Percentiles rank a stretch among this genome's conserved stretches.
These are phyloP conservation scores for Phytophthora citricola DNA, from an alignment of 352 stramenopile genomes.

Conservation along the genomic window DNA sequence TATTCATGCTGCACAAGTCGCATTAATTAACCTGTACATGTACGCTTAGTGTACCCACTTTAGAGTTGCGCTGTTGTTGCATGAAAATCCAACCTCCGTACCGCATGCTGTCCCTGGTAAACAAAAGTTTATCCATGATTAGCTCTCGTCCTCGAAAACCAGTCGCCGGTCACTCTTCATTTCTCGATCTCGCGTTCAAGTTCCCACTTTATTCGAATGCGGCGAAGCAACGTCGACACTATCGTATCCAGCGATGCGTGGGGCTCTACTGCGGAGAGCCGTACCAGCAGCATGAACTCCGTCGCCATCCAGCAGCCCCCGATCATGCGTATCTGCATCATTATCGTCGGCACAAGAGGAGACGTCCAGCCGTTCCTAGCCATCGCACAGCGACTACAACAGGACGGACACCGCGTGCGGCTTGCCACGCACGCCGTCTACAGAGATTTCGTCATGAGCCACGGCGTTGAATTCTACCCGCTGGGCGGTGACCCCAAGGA, in stretches of 20 bases:
- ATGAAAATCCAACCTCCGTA: constrained; percentile 9
- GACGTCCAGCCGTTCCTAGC: constrained; percentile 79
- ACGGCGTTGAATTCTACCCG: constrained; percentile 76
- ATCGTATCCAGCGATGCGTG: not conserved
- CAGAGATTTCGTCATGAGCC: constrained; percentile 71
- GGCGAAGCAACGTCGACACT: constrained; percentile 1
- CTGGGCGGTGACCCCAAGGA: constrained; percentile 61
- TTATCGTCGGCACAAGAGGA: constrained; percentile 77
- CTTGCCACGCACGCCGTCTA: constrained; percentile 91
- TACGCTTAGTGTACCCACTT: too few relatives aligned
- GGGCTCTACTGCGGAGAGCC: not conserved
- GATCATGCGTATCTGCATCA: constrained; percentile 63
- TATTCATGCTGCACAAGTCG: too few relatives aligned
- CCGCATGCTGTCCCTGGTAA: not conserved
- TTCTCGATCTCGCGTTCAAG: not conserved
- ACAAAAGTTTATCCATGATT: constrained; percentile 5
- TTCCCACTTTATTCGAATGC: not conserved
- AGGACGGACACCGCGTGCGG: constrained; percentile 87
- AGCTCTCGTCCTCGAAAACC: constrained; percentile 8
- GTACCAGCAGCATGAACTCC: not conserved
- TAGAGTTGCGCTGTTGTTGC: not conserved
- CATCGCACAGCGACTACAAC: constrained; percentile 76
- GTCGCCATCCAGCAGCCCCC: constrained; percentile 25
- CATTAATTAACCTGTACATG: too few relatives aligned
- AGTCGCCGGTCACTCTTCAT: not conserved